These are phyloP conservation scores for Coemansia asiatica DNA, from an alignment of 192 early-diverging fungal genomes.

Conservation along the genomic window DNA sequence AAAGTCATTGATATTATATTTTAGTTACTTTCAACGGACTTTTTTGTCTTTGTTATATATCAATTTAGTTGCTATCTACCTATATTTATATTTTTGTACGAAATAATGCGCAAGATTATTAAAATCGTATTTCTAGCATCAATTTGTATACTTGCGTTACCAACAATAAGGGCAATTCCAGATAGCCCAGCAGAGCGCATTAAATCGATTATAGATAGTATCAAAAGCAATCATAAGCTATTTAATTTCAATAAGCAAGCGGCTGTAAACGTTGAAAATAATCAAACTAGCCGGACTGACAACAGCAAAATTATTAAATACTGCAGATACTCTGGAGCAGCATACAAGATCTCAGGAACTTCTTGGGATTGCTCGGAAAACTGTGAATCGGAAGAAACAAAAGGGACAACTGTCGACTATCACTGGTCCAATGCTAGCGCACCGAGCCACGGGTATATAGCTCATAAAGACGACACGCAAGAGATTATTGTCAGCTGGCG, in stretches of 20 bases:
- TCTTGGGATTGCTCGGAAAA: conserved; percentile 27
- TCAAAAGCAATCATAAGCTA: neutral
- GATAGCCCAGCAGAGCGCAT: neutral
- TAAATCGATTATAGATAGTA: neutral
- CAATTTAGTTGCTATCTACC: neutral
- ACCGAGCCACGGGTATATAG: conserved; percentile 36
- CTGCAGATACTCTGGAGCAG: conserved; percentile 34
- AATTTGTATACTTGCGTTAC: neutral
- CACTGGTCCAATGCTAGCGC: conserved; percentile 33
- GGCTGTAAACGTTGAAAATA: neutral
- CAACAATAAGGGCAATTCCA: neutral
- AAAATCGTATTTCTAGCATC: neutral
- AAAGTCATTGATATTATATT: no score
- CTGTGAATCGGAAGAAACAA: conserved; percentile 27
- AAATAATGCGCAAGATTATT: neutral
- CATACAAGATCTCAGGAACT: conserved; percentile 20
- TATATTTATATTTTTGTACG: neutral
- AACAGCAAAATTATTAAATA: neutral
- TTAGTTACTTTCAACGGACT: no score
- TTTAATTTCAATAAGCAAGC: neutral
- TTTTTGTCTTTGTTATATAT: no score
- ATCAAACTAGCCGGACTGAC: neutral
- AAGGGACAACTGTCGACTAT: conserved; percentile 32
- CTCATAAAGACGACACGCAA: conserved; percentile 32
- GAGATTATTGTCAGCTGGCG: conserved; percentile 41